Evolutionary conservation across 2,329 filamentous ascomycete genomes (phyloP), one percentile per base, ranked within the genome.

Genomic region (Juglanconis juglandina): DNA sequence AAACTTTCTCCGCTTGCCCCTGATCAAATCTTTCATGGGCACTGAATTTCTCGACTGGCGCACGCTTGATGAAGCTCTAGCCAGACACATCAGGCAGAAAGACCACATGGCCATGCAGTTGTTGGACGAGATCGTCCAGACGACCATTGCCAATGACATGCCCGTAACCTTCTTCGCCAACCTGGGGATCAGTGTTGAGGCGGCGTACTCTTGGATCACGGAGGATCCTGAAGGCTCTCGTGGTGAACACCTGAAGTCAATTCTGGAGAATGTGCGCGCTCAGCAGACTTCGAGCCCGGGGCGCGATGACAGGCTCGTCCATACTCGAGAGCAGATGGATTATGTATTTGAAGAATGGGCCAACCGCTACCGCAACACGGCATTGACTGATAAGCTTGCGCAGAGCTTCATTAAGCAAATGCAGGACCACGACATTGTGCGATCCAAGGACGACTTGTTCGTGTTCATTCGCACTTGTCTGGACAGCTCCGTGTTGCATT

Each of bases 281-380:
- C 74, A 76, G 42, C 71, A 75, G 7, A 64, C 71, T 63, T 71
- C 78, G 54, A 79, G 81, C 65, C 73, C 81, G 58, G 73, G 81
- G 56, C 76, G 80, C 35, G 85, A 82, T 30, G 84, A 88, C 59
- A 81, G 85, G 53, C 75, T 79, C 14, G 73, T 77, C 44, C 80
- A 84, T 37, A 87, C 87, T 66, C 86, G 87, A 64, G 91, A 96
- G 63, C 92, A 97, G 72, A 86, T 96, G 75, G 92, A 96, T 67
- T 98, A 99, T 71, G 83, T 97, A 24, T 97, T 99, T 69, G 92
- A 94, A 48, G 95, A 99, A 76, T 99, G 95, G 95, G 85, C 94
- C 34, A 87, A 89, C 62, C 83, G 97, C 7, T 89, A 83, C 76
- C 89, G 89, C 73, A 91, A 92, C 67, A 83, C 87, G n/a, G 86